A percentile compares a stretch with the other conserved stretches of the same genome.
These are phyloP conservation scores for Sophora flavescens DNA, from an alignment of 306 rosid species.

Conservation along the genomic window DNA sequence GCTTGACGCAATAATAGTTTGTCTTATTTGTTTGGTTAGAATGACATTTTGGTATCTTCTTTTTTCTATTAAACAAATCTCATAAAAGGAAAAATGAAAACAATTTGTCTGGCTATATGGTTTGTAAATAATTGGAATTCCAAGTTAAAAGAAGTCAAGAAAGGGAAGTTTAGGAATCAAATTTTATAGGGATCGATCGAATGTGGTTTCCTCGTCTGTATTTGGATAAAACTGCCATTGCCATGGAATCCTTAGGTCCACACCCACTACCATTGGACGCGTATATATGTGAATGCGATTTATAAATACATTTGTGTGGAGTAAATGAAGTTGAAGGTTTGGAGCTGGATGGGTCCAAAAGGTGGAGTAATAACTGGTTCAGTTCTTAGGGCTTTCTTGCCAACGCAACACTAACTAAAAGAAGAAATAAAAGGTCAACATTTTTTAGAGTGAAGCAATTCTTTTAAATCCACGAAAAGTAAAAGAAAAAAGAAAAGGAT, in stretches of 20 bases:
- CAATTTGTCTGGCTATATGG: background rate
- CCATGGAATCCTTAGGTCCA: slow-evolving; percentile 41
- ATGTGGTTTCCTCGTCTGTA: background rate
- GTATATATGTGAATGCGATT: background rate
- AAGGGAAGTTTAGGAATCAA: background rate
- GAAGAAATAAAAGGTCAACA: slow-evolving; percentile 17
- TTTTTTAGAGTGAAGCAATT: background rate
- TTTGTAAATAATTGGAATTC: slow-evolving; percentile 14
- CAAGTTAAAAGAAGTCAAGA: slow-evolving; percentile 26
- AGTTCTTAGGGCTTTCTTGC: background rate
- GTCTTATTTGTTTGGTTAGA: slow-evolving; percentile 30
- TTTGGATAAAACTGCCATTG: slow-evolving; percentile 34
- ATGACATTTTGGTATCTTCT: slow-evolving; percentile 18
- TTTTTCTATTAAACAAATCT: background rate
- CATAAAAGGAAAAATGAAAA: background rate
- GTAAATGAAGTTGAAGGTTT: slow-evolving; percentile 6
- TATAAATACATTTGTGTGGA: background rate
- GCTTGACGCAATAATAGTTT: slow-evolving; percentile 39
- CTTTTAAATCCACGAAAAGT: background rate
- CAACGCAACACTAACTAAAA: slow-evolving; percentile 20
- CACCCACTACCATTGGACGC: background rate
- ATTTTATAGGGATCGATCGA: too few relatives aligned
- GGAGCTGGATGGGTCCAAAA: slow-evolving; percentile 35
- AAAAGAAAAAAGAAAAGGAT: background rate
- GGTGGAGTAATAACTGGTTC: slow-evolving; percentile 11